Conservation (phyloP, 768 basidiomycete species). For the Heimioporus sp. region DNA sequence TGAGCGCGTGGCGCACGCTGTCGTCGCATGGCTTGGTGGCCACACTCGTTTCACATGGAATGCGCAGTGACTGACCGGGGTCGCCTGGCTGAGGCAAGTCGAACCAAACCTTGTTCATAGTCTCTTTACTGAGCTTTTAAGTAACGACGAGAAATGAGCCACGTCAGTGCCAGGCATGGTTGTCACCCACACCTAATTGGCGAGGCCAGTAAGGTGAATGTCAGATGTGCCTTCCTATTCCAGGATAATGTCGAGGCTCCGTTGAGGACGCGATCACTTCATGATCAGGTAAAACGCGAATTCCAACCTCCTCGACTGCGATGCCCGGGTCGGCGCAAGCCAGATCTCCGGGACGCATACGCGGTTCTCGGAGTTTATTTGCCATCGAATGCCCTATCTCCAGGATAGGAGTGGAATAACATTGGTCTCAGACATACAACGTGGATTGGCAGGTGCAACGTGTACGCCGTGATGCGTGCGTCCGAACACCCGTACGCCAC, state of each 20-base stretch:
- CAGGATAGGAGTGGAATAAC: slow-evolving; percentile 13
- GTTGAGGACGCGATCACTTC: slow-evolving; percentile 19
- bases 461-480: slow-evolving; percentile 14
- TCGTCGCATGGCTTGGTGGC: slow-evolving; percentile 18
- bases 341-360: slow-evolving; percentile 3
- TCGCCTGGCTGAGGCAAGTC: slow-evolving; percentile 9
- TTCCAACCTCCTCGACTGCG: slow-evolving; percentile 6
- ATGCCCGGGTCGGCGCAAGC: slow-evolving; percentile 3
- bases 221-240: slow-evolving; percentile 8
- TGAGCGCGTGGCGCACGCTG: slow-evolving; percentile 14
- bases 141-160: neutral
- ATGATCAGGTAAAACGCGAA: slow-evolving; percentile 10
- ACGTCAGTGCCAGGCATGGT: slow-evolving; percentile 7
- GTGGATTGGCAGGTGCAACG: slow-evolving; percentile 21
- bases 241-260: slow-evolving; percentile 15
- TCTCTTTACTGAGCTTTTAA: neutral
- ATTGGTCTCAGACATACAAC: slow-evolving; percentile 8
- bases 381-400: slow-evolving; percentile 8
- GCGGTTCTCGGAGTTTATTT: slow-evolving; percentile 17
- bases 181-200: slow-evolving; percentile 18
- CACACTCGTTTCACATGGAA: slow-evolving; percentile 1
- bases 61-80: slow-evolving; percentile 15
- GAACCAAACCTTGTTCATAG: slow-evolving; percentile 5
- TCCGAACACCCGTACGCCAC: neutral
- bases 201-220: slow-evolving; percentile 16